Conservation (phyloP, 2,329 filamentous ascomycete species). For the Colletotrichum sp. region DNA sequence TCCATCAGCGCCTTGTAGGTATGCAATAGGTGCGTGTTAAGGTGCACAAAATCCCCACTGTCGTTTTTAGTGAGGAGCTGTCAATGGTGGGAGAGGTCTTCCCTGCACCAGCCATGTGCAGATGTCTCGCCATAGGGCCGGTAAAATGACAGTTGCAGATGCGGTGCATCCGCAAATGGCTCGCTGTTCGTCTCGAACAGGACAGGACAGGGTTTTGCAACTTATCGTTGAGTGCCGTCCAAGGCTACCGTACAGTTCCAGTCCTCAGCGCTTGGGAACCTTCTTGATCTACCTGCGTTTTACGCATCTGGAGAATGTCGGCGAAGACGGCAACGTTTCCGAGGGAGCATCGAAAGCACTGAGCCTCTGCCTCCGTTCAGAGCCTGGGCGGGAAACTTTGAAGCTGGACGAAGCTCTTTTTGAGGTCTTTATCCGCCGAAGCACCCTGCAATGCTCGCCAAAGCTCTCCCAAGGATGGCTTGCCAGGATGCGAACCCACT, state of each 20-base stretch:
- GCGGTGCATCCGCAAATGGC: not conserved
- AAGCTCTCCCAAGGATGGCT: not conserved
- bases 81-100: conserved; percentile 16
- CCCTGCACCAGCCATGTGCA: conserved; percentile 36
- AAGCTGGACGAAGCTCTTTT: not conserved
- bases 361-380: not conserved
- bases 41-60: conserved; percentile 5
- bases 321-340: not conserved
- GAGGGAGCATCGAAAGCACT: not conserved
- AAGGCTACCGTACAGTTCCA: not conserved
- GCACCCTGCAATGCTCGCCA: not conserved
- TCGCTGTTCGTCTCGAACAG: not conserved
- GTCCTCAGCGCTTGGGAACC: not conserved
- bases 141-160: conserved; percentile 30
- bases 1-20: not conserved
- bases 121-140: conserved; percentile 31
- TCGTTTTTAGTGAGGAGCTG: conserved; percentile 19
- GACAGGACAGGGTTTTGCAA: not conserved
- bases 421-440: not conserved
- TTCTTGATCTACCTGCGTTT: not conserved
- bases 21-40: not conserved
- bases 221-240: not conserved
- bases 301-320: not conserved
- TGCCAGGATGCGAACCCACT: not conserved
- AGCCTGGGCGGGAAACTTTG: not conserved